phyloP scores from a whole-genome alignment of 75 land plant species.

The Isoetes taiwanensis region DNA sequence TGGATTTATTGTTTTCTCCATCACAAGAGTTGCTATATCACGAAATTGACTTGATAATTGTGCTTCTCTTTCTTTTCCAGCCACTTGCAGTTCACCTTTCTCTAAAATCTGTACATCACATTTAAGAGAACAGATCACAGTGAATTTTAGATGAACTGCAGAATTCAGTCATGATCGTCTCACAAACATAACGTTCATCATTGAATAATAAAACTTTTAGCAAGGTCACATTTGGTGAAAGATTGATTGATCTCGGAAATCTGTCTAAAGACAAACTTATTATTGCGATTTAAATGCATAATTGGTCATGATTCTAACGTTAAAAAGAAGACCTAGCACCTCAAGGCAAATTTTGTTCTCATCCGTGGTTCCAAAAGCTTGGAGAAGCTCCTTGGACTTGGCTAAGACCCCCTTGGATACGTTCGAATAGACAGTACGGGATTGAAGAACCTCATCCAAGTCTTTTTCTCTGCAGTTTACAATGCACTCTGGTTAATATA shows the following conservation, averaged over 20 bases:
- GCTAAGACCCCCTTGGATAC: constrained; percentile 94
- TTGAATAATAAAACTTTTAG: neutral
- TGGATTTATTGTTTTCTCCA: constrained; percentile 92
- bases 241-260: neutral
- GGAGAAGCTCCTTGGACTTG: constrained; percentile 67
- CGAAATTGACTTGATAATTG: constrained; percentile 85
- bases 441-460: constrained; percentile 92
- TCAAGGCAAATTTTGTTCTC: constrained; percentile 74
- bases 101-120: constrained; percentile 62
- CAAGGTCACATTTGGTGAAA: neutral
- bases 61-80: constrained; percentile 89
- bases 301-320: too few species aligned
- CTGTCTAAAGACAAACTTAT: neutral
- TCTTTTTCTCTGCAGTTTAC: constrained; percentile 69
- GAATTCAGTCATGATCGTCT: neutral
- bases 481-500: neutral
- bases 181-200: neutral
- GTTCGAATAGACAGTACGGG: constrained; percentile 84
- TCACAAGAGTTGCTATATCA: constrained; percentile 91
- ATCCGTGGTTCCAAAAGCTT: constrained; percentile 79
- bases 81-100: constrained; percentile 97
- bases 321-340: constrained; percentile 25
- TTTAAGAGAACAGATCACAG: neutral
- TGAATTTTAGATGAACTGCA: neutral
- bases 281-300: too few species aligned